phyloP scores from a whole-genome alignment of 495 filamentous ascomycete species.

The Trichocladium uniseriatum region DNA sequence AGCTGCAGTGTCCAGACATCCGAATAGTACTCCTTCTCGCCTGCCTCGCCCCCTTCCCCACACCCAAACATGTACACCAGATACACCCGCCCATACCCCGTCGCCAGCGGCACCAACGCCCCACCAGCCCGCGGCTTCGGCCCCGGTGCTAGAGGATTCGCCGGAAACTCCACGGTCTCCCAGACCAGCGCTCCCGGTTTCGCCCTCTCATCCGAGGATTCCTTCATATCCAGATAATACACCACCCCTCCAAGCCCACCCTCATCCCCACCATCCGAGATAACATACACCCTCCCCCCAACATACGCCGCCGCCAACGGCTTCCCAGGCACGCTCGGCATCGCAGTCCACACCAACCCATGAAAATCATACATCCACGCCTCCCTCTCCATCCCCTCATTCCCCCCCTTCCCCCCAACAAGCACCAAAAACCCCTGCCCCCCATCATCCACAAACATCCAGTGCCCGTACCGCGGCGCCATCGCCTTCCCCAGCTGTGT shows the following conservation, averaged over 20 bases:
- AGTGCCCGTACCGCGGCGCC: constrained; percentile 18
- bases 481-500: constrained; percentile 17
- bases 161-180: constrained; percentile 37
- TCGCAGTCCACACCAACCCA: constrained; percentile 34
- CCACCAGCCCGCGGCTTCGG: constrained; percentile 36
- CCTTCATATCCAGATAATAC: constrained; percentile 32
- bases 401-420: constrained; percentile 27
- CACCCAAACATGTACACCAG: constrained; percentile 45
- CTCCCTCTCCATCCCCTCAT: constrained; percentile 19
- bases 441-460: constrained; percentile 18
- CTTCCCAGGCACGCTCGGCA: constrained; percentile 30
- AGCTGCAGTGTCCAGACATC: constrained; percentile 47
- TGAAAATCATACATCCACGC: constrained; percentile 41
- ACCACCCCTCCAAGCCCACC: constrained; percentile 33
- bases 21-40: constrained; percentile 16
- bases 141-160: constrained; percentile 38
- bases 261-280: constrained; percentile 20
- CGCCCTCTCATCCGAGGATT: constrained; percentile 23
- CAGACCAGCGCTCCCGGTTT: constrained; percentile 26
- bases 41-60: constrained; percentile 2
- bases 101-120: constrained; percentile 38
- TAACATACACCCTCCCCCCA: constrained; percentile 36
- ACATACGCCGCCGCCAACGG: constrained; percentile 31
- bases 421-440: constrained; percentile 33
- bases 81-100: constrained; percentile 43